phyloP scores from a whole-genome alignment of 179 eudicot genomes.

The Camellia oleifera region DNA sequence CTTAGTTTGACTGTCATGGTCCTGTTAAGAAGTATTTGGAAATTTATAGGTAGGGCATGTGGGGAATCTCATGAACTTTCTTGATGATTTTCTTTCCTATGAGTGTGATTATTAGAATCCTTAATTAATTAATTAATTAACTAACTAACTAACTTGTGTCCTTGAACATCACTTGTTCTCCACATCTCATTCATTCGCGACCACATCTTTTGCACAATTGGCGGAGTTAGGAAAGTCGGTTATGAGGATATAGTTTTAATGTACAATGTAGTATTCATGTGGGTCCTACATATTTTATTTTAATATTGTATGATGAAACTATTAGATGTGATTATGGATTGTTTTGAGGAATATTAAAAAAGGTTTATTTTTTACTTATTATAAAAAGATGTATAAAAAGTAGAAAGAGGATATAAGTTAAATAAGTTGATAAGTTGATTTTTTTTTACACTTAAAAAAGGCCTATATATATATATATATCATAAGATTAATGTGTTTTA shows the following conservation, averaged over 20 bases:
- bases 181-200: not conserved
- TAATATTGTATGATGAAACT: too few species aligned
- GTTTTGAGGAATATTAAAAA: too few species aligned
- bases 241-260: not conserved
- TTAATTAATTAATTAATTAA: not conserved
- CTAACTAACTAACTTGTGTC: not conserved
- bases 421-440: too few species aligned
- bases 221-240: not conserved
- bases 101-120: not conserved
- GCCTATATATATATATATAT: too few species aligned
- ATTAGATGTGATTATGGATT: too few species aligned
- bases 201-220: not conserved
- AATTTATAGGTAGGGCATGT: not conserved
- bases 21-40: not conserved
- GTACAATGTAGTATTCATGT: too few species aligned
- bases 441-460: too few species aligned
- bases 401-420: too few species aligned
- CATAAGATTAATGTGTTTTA: too few species aligned
- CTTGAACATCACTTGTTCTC: not conserved
- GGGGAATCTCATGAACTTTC: constrained; percentile 12
- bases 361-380: too few species aligned
- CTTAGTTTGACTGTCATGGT: constrained; percentile 14
- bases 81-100: not conserved
- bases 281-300: too few species aligned
- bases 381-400: too few species aligned